A percentile compares a stretch with the other conserved stretches of the same genome.
These are phyloP conservation scores for Curvularia hawaiiensis DNA, from an alignment of 2,329 filamentous ascomycete genomes.

Conservation along the genomic window DNA sequence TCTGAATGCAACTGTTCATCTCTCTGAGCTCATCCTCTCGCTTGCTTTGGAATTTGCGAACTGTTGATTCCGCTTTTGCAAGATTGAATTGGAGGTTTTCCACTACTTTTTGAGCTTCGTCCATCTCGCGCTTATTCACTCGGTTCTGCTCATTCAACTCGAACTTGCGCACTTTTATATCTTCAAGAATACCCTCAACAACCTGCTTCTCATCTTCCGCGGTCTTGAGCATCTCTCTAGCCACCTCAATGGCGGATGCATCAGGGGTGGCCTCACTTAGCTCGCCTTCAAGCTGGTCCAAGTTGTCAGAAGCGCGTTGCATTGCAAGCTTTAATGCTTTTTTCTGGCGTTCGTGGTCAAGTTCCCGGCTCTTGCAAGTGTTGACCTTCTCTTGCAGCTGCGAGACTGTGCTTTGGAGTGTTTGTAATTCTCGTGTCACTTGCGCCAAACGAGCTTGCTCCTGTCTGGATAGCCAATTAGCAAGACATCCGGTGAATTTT, in stretches of 20 bases:
- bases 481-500: neutral
- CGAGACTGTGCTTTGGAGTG: conserved; percentile 42
- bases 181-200: conserved; percentile 52
- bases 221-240: conserved; percentile 59
- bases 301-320: conserved; percentile 65
- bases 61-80: conserved; percentile 37
- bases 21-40: conserved; percentile 44
- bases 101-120: conserved; percentile 35
- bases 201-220: conserved; percentile 53
- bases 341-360: conserved; percentile 55
- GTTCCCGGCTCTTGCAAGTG: conserved; percentile 56
- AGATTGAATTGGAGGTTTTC: conserved; percentile 28
- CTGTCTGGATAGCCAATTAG: conserved; percentile 31
- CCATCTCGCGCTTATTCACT: conserved; percentile 38
- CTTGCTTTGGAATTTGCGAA: conserved; percentile 37
- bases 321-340: conserved; percentile 59
- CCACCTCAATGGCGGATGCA: conserved; percentile 59
- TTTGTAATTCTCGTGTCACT: conserved; percentile 53
- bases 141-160: conserved; percentile 46
- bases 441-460: conserved; percentile 54
- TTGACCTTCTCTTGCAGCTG: conserved; percentile 47
- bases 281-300: conserved; percentile 70
- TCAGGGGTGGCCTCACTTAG: conserved; percentile 63
- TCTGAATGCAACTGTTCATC: conserved; percentile 51
- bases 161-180: conserved; percentile 54